phyloP scores from a whole-genome alignment of 2,329 filamentous ascomycete genomes.

The Penicillium sp. region DNA sequence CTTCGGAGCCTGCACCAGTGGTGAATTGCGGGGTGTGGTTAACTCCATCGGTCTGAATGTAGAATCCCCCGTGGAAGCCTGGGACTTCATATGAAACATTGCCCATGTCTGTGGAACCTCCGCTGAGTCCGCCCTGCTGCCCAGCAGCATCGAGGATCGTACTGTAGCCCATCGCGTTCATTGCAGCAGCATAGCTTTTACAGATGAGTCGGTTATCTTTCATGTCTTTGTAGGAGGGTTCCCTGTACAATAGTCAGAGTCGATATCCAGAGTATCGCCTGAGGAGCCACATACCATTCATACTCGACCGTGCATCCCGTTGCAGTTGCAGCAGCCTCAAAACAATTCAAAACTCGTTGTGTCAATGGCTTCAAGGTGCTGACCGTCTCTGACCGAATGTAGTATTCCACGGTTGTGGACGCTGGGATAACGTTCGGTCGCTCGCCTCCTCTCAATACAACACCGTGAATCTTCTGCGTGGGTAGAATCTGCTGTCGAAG shows the following conservation, averaged over 20 bases:
- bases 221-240: slow-evolving; percentile 29
- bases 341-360: slow-evolving; percentile 29
- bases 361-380: slow-evolving; percentile 36
- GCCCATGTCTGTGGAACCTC: slow-evolving; percentile 30
- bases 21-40: slow-evolving; percentile 19
- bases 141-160: slow-evolving; percentile 21
- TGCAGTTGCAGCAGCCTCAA: slow-evolving; percentile 32
- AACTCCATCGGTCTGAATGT: slow-evolving; percentile 14
- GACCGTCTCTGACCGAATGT: slow-evolving; percentile 42
- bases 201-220: slow-evolving; percentile 32
- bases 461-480: slow-evolving; percentile 50
- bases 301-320: slow-evolving; percentile 33
- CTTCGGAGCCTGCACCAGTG: slow-evolving; percentile 13
- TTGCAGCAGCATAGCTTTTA: slow-evolving; percentile 28
- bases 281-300: slow-evolving; percentile 20
- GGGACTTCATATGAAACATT: slow-evolving; percentile 20
- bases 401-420: slow-evolving; percentile 45
- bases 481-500: slow-evolving; percentile 56
- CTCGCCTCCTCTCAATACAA: slow-evolving; percentile 53
- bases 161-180: slow-evolving; percentile 30
- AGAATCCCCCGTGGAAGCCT: slow-evolving; percentile 21
- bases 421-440: slow-evolving; percentile 58
- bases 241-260: slow-evolving; percentile 16
- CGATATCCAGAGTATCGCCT: background rate
- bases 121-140: slow-evolving; percentile 17